A percentile compares a stretch with the other conserved stretches of the same genome.
phyloP scores from a whole-genome alignment of 305 asterid species.

The Plantago rigida region DNA sequence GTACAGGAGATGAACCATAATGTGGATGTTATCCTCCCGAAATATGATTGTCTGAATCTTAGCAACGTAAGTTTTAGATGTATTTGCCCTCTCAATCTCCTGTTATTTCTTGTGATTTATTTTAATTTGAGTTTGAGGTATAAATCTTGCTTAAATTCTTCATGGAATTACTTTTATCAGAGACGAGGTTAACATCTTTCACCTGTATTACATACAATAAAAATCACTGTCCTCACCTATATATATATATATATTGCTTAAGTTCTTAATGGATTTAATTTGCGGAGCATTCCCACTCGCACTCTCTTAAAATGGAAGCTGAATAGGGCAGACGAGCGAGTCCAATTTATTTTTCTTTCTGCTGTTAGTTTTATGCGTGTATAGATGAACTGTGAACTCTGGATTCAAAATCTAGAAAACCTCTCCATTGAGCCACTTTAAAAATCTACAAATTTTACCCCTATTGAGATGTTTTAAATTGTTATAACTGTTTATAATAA shows the following conservation, averaged over 20 bases:
- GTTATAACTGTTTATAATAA: not conserved
- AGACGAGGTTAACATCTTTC: slow-evolving; percentile 7
- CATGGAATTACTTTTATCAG: slow-evolving; percentile 1
- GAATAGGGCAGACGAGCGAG: not conserved
- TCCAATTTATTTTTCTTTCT: too few species aligned
- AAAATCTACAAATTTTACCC: not conserved
- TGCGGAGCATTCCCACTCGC: not conserved
- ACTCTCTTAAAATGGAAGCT: slow-evolving; percentile 4
- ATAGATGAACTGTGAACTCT: too few species aligned
- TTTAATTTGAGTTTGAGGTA: slow-evolving; percentile 20
- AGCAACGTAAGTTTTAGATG: slow-evolving; percentile 51
- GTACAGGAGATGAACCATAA: slow-evolving; percentile 88
- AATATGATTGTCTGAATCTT: slow-evolving; percentile 73
- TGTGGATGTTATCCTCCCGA: slow-evolving; percentile 84
- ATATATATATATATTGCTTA: slow-evolving; percentile 1
- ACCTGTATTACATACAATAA: slow-evolving; percentile 6
- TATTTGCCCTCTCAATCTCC: slow-evolving; percentile 23
- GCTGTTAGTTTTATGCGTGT: too few species aligned
- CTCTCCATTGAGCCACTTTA: not conserved
- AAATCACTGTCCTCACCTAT: slow-evolving; percentile 10
- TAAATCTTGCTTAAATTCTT: slow-evolving; percentile 11
- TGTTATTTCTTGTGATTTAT: slow-evolving; percentile 21
- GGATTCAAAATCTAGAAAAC: too few species aligned
- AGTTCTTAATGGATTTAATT: slow-evolving; percentile 2
- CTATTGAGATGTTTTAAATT: not conserved